A percentile compares a stretch with the other conserved stretches of the same genome.
Conservation (phyloP, 2,329 filamentous ascomycete genomes). For the Alternaria longipes region DNA sequence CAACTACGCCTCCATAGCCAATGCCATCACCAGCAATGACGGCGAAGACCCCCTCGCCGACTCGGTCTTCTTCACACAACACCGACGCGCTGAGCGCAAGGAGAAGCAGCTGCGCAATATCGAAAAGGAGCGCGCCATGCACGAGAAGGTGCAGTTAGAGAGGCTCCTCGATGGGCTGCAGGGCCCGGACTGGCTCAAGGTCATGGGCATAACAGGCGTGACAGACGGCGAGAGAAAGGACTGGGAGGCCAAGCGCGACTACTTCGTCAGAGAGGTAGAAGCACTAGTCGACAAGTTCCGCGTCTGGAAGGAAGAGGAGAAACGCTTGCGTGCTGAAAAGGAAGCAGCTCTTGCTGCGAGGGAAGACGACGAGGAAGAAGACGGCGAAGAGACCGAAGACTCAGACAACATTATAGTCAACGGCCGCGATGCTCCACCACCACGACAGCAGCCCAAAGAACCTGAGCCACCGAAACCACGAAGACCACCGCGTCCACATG, state of each 20-base stretch:
- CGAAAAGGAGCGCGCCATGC: constrained; percentile 71
- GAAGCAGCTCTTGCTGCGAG: constrained; percentile 67
- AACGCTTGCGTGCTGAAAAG: constrained; percentile 78
- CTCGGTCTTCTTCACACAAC: constrained; percentile 64
- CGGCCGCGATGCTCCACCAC: constrained; percentile 26
- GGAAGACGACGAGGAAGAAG: constrained; percentile 56
- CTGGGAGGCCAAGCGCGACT: constrained; percentile 83
- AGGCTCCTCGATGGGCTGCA: constrained; percentile 80
- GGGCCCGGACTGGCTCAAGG: constrained; percentile 89
- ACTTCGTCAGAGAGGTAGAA: constrained; percentile 86
- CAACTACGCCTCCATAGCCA: constrained; percentile 54
- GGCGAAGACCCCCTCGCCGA: constrained; percentile 65
- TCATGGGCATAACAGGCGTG: constrained; percentile 87
- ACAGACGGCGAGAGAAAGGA: constrained; percentile 87
- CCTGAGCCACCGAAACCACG: constrained; percentile 46
- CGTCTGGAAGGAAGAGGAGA: constrained; percentile 89
- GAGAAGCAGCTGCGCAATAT: constrained; percentile 75
- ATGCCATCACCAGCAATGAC: constrained; percentile 44
- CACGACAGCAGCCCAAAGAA: constrained; percentile 57
- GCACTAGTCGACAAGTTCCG: constrained; percentile 87
- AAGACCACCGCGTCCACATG: constrained; percentile 44
- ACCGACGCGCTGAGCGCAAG: constrained; percentile 69
- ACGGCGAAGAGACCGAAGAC: constrained; percentile 49
- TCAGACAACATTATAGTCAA: constrained; percentile 38
- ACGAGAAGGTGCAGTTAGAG: constrained; percentile 73